A percentile compares a stretch with the other conserved stretches of the same genome.
Evolutionary conservation across 2,329 filamentous ascomycete species (phyloP).

Genomic region (Exophiala alcalophila): DNA sequence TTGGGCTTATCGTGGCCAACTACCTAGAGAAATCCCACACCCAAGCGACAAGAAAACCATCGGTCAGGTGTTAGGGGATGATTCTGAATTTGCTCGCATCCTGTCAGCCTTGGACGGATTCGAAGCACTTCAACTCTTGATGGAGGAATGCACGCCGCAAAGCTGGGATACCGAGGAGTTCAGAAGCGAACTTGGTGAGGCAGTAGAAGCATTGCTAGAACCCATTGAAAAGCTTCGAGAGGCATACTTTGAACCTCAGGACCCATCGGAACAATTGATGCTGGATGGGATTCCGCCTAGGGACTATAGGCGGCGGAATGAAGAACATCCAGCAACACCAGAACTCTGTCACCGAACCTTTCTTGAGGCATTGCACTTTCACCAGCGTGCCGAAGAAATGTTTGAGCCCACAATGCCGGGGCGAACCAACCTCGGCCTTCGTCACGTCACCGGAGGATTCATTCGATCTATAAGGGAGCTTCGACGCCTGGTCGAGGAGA

Average conservation of each 20-base stretch:
- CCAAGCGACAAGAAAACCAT: too few species aligned
- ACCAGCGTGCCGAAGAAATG: conserved; percentile 5
- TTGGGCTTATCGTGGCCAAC: too few species aligned
- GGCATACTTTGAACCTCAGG: not conserved
- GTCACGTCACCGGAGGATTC: conserved; percentile 8
- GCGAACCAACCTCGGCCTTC: conserved; percentile 9
- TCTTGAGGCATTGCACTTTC: conserved; percentile 2
- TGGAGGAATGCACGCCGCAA: too few species aligned
- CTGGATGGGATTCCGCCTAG: conserved; percentile 1
- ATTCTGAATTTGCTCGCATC: too few species aligned
- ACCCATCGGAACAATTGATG: not conserved
- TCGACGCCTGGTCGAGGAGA: conserved; percentile 11
- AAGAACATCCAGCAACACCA: not conserved
- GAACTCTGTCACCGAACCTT: conserved; percentile 6
- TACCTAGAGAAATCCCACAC: too few species aligned
- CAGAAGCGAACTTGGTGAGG: not conserved
- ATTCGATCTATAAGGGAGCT: conserved; percentile 15
- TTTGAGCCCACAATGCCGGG: too few species aligned
- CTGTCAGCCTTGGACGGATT: too few species aligned
- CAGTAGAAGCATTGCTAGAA: not conserved
- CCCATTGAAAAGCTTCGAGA: not conserved
- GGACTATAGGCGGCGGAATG: conserved; percentile 1
- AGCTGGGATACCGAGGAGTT: too few species aligned
- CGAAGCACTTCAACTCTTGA: too few species aligned
- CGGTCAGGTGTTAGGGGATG: too few species aligned